A percentile compares a stretch with the other conserved stretches of the same genome.
Evolutionary conservation across 352 stramenopile species (phyloP).

Genomic region (Globisporangium takayamanum): DNA sequence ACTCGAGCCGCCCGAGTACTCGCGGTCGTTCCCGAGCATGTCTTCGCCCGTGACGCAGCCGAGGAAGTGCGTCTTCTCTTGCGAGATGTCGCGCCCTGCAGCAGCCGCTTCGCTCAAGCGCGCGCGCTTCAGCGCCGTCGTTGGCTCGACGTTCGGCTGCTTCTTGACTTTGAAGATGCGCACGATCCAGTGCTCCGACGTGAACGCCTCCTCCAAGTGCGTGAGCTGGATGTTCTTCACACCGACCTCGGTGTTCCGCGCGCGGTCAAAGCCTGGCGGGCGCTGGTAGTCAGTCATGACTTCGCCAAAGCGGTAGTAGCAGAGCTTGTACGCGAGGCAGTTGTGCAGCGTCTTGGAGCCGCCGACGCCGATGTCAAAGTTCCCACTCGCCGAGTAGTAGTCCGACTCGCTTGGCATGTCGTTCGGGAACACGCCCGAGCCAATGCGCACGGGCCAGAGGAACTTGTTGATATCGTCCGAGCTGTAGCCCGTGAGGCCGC

Average conservation of each 20-base stretch:
- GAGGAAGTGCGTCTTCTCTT: slow-evolving; percentile 76
- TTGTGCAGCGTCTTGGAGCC: slow-evolving; percentile 87
- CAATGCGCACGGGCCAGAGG: slow-evolving; percentile 90
- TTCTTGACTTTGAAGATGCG: slow-evolving; percentile 94
- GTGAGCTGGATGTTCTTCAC: slow-evolving; percentile 89
- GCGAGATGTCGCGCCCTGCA: slow-evolving; percentile 46
- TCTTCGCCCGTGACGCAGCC: slow-evolving; percentile 81
- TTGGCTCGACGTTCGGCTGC: slow-evolving; percentile 73
- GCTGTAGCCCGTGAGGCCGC: slow-evolving; percentile 81
- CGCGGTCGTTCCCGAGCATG: slow-evolving; percentile 79
- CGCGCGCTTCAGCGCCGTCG: slow-evolving; percentile 56
- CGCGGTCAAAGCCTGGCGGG: slow-evolving; percentile 81
- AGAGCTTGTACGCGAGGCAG: slow-evolving; percentile 92
- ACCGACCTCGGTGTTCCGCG: slow-evolving; percentile 82
- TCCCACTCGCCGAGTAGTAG: slow-evolving; percentile 77
- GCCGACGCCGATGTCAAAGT: slow-evolving; percentile 78
- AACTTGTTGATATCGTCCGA: slow-evolving; percentile 93
- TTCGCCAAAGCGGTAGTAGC: slow-evolving; percentile 91
- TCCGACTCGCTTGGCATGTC: slow-evolving; percentile 86
- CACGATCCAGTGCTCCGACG: slow-evolving; percentile 94
- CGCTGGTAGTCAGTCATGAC: slow-evolving; percentile 82
- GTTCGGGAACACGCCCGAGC: slow-evolving; percentile 70
- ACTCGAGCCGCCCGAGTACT: slow-evolving; percentile 82
- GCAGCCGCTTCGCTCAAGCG: slow-evolving; percentile 43
- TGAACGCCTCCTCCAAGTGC: slow-evolving; percentile 92